Evolutionary conservation across 1,284 basidiomycete species (phyloP).

Genomic region (Porphyrellus sp.): DNA sequence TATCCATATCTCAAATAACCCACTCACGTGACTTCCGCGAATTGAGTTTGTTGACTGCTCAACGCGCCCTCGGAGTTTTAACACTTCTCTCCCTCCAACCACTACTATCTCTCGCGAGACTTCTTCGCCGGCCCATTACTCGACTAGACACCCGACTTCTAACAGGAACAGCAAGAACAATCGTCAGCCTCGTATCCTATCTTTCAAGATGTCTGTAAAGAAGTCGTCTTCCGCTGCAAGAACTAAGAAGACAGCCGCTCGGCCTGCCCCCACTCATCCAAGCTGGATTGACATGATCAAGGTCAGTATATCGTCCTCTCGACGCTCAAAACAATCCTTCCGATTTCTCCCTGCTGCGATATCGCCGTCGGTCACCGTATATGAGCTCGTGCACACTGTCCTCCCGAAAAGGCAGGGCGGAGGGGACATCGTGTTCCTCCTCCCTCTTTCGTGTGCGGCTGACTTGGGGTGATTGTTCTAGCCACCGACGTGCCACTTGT

Average conservation of each 20-base stretch:
- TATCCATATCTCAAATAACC: slow-evolving; percentile 34
- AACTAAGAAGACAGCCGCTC: slow-evolving; percentile 39
- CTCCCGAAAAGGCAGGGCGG: slow-evolving; percentile 45
- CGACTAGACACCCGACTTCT: slow-evolving; percentile 21
- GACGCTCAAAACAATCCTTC: neutral
- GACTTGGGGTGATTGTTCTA: slow-evolving; percentile 8
- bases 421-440: slow-evolving; percentile 29
- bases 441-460: slow-evolving; percentile 12
- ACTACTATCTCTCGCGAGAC: slow-evolving; percentile 42
- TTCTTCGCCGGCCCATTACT: slow-evolving; percentile 35
- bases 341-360: slow-evolving; percentile 3
- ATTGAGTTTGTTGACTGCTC: slow-evolving; percentile 49
- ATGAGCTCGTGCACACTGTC: slow-evolving; percentile 9
- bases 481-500: neutral
- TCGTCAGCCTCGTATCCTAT: slow-evolving; percentile 23
- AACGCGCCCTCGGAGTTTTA: slow-evolving; percentile 58
- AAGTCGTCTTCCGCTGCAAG: slow-evolving; percentile 31
- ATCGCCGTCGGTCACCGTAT: slow-evolving; percentile 7
- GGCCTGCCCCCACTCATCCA: slow-evolving; percentile 54
- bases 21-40: slow-evolving; percentile 37
- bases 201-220: slow-evolving; percentile 33
- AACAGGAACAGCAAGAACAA: slow-evolving; percentile 35
- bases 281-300: slow-evolving; percentile 80
- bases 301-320: slow-evolving; percentile 38
- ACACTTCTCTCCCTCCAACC: slow-evolving; percentile 51